Evolutionary conservation across 768 basidiomycete genomes (phyloP).

Genomic region (Termitomyces sp.): DNA sequence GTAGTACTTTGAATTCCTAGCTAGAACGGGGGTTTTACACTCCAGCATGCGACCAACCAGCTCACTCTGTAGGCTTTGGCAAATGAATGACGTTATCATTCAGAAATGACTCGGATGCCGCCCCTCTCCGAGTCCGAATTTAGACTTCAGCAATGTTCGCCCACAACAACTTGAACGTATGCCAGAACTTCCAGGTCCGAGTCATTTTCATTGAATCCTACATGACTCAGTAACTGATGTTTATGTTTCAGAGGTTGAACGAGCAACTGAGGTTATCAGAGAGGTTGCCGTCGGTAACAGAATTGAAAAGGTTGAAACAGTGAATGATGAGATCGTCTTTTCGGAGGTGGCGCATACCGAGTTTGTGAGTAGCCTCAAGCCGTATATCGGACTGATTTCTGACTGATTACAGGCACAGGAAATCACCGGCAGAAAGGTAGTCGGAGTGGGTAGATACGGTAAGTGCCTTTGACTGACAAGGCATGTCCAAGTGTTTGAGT

Average conservation of each 20-base stretch:
- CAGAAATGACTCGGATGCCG: too few relatives aligned
- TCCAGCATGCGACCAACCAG: too few relatives aligned
- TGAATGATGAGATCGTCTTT: constrained; percentile 62
- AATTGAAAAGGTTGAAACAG: constrained; percentile 54
- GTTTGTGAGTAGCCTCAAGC: constrained; percentile 49
- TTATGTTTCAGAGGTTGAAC: constrained; percentile 58
- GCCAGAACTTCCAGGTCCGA: constrained; percentile 55
- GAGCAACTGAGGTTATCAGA: constrained; percentile 55
- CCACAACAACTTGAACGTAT: constrained; percentile 24
- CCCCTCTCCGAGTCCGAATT: too few relatives aligned
- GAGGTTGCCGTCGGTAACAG: constrained; percentile 47
- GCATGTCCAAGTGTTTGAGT: neutral
- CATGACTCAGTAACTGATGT: neutral
- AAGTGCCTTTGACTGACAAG: neutral
- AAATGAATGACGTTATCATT: too few relatives aligned
- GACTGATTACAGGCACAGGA: constrained; percentile 46
- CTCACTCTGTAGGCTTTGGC: too few relatives aligned
- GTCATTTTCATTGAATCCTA: neutral
- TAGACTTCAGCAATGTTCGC: too few relatives aligned
- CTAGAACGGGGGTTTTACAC: too few relatives aligned
- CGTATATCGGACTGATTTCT: neutral
- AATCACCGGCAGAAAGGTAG: constrained; percentile 45
- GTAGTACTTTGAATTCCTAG: too few relatives aligned
- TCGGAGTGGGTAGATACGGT: constrained; percentile 54
- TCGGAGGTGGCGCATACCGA: constrained; percentile 48